A percentile compares a stretch with the other conserved stretches of the same genome.
phyloP scores from a whole-genome alignment of 2,329 filamentous ascomycete species.

The Fusarium sp. region DNA sequence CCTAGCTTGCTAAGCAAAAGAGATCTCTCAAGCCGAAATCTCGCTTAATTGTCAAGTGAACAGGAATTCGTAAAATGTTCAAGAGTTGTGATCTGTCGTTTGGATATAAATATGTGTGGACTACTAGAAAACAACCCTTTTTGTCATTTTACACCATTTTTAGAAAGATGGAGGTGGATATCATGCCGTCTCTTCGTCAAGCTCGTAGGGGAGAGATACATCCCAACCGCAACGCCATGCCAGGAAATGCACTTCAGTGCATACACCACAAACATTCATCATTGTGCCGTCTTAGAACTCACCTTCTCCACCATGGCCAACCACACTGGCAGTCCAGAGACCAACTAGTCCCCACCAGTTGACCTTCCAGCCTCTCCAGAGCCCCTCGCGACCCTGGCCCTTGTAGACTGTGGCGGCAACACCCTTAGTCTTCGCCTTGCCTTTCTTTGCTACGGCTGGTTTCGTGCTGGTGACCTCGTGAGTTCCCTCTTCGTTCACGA shows the following conservation, averaged over 20 bases:
- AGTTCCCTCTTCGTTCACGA: slow-evolving; percentile 82
- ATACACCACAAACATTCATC: slow-evolving; percentile 27
- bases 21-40: not conserved
- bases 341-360: slow-evolving; percentile 81
- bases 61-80: slow-evolving; percentile 1
- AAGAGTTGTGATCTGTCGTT: slow-evolving; percentile 28
- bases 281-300: slow-evolving; percentile 56
- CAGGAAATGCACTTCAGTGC: slow-evolving; percentile 40
- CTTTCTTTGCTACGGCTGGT: slow-evolving; percentile 45
- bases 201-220: slow-evolving; percentile 49
- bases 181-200: slow-evolving; percentile 52
- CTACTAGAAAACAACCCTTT: slow-evolving; percentile 30
- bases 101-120: slow-evolving; percentile 32
- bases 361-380: slow-evolving; percentile 79
- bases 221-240: slow-evolving; percentile 47
- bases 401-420: slow-evolving; percentile 53
- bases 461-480: slow-evolving; percentile 53
- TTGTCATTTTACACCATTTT: slow-evolving; percentile 31
- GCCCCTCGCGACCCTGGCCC: slow-evolving; percentile 73
- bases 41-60: not conserved
- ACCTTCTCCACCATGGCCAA: slow-evolving; percentile 68
- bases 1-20: not conserved
- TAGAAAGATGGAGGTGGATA: slow-evolving; percentile 48
- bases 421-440: slow-evolving; percentile 44
- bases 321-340: slow-evolving; percentile 73